phyloP scores from a whole-genome alignment of 2,329 filamentous ascomycete species.

The Monosporascus sp. region DNA sequence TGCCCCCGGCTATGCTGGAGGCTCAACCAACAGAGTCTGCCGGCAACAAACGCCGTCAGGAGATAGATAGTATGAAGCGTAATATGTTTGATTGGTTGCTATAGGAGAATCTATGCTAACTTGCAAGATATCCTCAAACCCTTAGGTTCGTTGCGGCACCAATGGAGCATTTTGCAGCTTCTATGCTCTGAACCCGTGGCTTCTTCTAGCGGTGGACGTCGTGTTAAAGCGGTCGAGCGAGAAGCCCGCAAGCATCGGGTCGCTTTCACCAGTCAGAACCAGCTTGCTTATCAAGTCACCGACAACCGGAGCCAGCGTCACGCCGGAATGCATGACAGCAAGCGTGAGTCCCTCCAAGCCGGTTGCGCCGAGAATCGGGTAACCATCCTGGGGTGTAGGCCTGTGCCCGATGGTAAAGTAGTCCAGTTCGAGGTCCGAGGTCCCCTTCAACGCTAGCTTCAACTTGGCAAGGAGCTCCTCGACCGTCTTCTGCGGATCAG shows the following conservation, averaged over 20 bases:
- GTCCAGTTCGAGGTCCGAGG: constrained; percentile 19
- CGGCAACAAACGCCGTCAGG: too few species aligned
- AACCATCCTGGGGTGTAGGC: constrained; percentile 21
- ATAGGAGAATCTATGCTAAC: too few species aligned
- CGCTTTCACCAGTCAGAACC: constrained; percentile 12
- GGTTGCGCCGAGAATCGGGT: constrained; percentile 22
- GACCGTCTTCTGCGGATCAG: constrained; percentile 16
- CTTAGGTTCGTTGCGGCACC: too few species aligned
- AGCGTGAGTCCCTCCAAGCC: constrained; percentile 21
- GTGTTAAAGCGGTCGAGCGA: constrained; percentile 10
- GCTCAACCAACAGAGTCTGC: too few species aligned
- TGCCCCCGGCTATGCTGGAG: too few species aligned
- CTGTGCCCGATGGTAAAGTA: constrained; percentile 23
- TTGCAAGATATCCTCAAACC: too few species aligned
- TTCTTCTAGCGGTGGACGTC: not conserved
- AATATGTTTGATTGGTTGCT: too few species aligned
- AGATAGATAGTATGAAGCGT: too few species aligned
- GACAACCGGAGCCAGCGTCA: constrained; percentile 20
- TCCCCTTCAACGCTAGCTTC: constrained; percentile 11
- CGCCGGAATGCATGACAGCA: constrained; percentile 27
- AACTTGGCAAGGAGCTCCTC: constrained; percentile 16
- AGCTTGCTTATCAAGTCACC: constrained; percentile 16
- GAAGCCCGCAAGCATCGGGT: constrained; percentile 11
- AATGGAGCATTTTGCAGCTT: too few species aligned
- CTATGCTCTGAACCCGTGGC: too few species aligned